Evolutionary conservation across 75 land plant genomes (phyloP).

Genomic region (Pinus taeda): DNA sequence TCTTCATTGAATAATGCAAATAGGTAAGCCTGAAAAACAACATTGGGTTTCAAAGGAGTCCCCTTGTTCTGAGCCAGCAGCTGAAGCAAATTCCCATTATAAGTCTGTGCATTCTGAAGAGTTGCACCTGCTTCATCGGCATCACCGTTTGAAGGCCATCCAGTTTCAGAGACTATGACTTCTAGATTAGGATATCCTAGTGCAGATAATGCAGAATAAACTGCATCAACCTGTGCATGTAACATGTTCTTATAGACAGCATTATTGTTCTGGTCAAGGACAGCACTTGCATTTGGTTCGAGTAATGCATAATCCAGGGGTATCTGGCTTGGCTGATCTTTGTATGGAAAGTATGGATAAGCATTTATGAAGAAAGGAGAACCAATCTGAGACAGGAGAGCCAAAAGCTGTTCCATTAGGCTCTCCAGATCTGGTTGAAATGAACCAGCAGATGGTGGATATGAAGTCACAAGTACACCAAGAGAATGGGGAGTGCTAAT

Average conservation of each 20-base stretch:
- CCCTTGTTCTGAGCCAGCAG: conserved; percentile 35
- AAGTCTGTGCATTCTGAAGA: conserved; percentile 37
- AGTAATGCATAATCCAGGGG: conserved; percentile 57
- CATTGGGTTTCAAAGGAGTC: conserved; percentile 55
- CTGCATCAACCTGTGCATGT: conserved; percentile 71
- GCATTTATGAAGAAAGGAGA: conserved; percentile 71
- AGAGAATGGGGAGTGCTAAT: conserved; percentile 67
- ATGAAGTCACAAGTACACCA: conserved; percentile 46
- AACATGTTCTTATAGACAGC: conserved; percentile 63
- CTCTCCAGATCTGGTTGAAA: conserved; percentile 35
- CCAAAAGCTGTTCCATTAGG: conserved; percentile 30
- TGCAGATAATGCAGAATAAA: conserved; percentile 47
- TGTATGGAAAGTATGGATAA: conserved; percentile 82
- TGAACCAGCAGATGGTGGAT: conserved; percentile 61
- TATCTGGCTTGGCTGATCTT: conserved; percentile 34
- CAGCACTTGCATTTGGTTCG: conserved; percentile 32
- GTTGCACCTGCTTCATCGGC: conserved; percentile 24
- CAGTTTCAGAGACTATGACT: conserved; percentile 79
- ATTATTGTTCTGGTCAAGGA: conserved; percentile 26
- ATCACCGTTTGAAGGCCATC: conserved; percentile 68
- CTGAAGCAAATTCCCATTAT: conserved; percentile 36
- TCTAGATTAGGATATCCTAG: conserved; percentile 57
- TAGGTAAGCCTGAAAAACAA: conserved; percentile 40
- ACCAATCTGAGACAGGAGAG: conserved; percentile 45
- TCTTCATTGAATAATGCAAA: conserved; percentile 82